Evolutionary conservation across 805 yeast species (phyloP).

Genomic region (Kazachstania viticola): DNA sequence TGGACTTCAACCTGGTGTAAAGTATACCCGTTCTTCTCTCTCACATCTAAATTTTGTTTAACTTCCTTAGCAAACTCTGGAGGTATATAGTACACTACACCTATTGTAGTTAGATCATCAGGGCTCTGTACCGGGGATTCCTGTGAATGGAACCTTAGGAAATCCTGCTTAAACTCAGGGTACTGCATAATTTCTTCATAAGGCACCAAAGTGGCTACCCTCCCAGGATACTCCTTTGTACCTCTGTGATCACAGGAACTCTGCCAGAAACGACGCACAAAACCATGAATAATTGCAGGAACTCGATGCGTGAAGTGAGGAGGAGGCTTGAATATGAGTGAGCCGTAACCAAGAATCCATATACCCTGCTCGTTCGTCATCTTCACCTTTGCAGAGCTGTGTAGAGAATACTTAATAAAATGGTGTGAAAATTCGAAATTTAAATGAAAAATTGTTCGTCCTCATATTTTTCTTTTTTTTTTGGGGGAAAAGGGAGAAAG

Average conservation of each 20-base stretch:
- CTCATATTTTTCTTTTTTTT: too few species aligned
- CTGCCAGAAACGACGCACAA: constrained; percentile 82
- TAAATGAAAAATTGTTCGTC: too few species aligned
- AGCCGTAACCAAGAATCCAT: constrained; percentile 89
- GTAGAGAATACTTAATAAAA: too few species aligned
- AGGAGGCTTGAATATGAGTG: constrained; percentile 83
- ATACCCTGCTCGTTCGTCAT: constrained; percentile 20
- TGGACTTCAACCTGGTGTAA: constrained; percentile 55
- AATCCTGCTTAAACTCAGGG: constrained; percentile 32
- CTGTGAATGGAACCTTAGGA: constrained; percentile 15
- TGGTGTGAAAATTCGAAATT: too few species aligned
- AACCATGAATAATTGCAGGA: constrained; percentile 70
- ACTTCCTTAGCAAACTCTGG: constrained; percentile 52
- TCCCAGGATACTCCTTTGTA: constrained; percentile 73
- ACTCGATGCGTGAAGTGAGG: constrained; percentile 50
- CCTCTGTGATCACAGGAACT: constrained; percentile 85
- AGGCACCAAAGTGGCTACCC: constrained; percentile 76
- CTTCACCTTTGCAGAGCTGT: too few species aligned
- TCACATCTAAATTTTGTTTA: constrained; percentile 54
- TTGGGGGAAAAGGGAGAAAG: too few species aligned
- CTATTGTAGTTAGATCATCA: constrained; percentile 50
- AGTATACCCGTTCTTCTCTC: constrained; percentile 87
- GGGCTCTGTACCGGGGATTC: constrained; percentile 12
- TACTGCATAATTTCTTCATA: constrained; percentile 39
- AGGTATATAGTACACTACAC: constrained; percentile 74